Base-by-base conservation (phyloP, 257 asterid species). In the Solanum piurae region DNA sequence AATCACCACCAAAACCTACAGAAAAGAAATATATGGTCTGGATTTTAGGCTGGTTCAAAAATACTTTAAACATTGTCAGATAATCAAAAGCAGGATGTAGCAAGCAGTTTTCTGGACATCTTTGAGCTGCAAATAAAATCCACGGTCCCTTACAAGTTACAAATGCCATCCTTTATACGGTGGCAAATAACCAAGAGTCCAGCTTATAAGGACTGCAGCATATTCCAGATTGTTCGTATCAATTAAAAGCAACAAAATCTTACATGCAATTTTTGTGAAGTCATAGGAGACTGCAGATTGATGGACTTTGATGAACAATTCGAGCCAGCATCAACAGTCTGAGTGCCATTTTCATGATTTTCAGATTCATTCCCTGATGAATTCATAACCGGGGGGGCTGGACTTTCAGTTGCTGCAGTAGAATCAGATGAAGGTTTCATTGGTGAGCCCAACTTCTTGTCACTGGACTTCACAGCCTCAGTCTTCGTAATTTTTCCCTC, bases 351-450 rank as follows among this genome's bases (percentile, higher is more conserved):
- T 75, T 86, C 92, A 89, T 88, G 87, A 86, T 90, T 90, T 86
- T 88, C 96, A 87, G 87, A 84, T 84, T 89, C 89, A 82, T 88
- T 58, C 87, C 60, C 88, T 42, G 91, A 92, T 71, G 94, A 87
- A 83, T 68, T 40, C 83, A 91, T 87, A 87, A 84, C 90, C 34
- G 86, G 64, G 16, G 91, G 86, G 86, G 76, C 89, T 88, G 90
- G 86, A 73, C 87, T 90, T 83, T 88, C 55, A 83, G 87, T 87
- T 75, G 86, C 95, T 76, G 84, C 88, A 86, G 89, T 83, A 87
- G 96, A 89, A 33, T 90, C 95, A 27, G 94, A 87, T 80, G 87
- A 91, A 73, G 89, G 93, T 89, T 92, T 94, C 52, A 91, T 49
- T 52, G 92, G 92, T 46, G 92, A 89, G 89, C 44, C 88, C 83